These are phyloP conservation scores for Solanum chmielewskii DNA, from an alignment of 257 asterid species.

Conservation along the genomic window DNA sequence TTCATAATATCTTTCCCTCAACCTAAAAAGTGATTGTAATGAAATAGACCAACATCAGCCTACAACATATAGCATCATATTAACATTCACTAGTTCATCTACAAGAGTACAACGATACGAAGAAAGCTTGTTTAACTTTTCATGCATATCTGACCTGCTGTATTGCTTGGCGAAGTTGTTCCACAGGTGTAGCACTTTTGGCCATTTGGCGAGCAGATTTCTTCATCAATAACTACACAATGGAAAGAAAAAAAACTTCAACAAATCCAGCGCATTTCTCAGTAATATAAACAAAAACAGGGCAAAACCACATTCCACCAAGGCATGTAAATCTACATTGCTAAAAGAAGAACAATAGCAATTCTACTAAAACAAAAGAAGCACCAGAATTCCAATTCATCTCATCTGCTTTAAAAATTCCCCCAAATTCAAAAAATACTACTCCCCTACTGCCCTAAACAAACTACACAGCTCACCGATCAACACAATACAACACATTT, in stretches of 20 bases:
- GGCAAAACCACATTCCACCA: not conserved
- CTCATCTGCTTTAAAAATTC: not conserved
- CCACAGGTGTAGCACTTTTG: conserved; percentile 69
- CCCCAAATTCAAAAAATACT: not conserved
- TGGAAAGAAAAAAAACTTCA: not conserved
- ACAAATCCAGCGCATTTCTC: not conserved
- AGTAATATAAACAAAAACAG: not conserved
- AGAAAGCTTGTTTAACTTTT: not conserved
- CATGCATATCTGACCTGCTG: conserved; percentile 56
- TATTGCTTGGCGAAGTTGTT: conserved; percentile 63
- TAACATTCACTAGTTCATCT: not conserved
- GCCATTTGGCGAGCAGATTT: conserved; percentile 63
- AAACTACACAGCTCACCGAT: not conserved
- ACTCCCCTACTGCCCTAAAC: not conserved
- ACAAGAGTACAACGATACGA: not conserved
- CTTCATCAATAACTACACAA: conserved; percentile 73
- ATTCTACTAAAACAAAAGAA: not conserved
- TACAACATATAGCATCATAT: not conserved
- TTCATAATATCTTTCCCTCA: not conserved
- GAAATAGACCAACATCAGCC: not conserved
- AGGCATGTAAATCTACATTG: not conserved
- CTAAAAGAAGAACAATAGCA: not conserved
- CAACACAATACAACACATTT: not conserved
- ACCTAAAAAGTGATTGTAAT: not conserved
- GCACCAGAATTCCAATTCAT: not conserved